phyloP scores from a whole-genome alignment of 371 early-diverging fungal genomes.

The Mucor ambiguus region DNA sequence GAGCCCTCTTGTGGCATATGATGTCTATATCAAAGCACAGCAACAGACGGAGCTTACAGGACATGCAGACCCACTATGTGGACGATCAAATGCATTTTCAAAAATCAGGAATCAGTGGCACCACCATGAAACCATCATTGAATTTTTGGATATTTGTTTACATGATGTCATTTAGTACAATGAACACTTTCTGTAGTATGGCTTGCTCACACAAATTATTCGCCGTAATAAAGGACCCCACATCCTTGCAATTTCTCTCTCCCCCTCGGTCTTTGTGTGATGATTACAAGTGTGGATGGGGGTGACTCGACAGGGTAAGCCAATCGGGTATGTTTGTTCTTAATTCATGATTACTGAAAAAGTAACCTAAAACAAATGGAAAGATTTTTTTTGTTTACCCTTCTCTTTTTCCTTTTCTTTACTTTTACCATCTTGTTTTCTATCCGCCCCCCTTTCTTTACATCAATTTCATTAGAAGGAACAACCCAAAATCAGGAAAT shows the following conservation, averaged over 20 bases:
- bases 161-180: not conserved
- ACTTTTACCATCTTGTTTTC: not conserved
- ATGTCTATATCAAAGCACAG: not conserved
- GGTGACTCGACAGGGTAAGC: not conserved
- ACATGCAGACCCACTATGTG: not conserved
- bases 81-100: not conserved
- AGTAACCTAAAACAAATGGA: slow-evolving; percentile 8
- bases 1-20: not conserved
- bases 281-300: not conserved
- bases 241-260: not conserved
- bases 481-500: not conserved
- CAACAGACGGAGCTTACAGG: too few relatives aligned
- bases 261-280: not conserved
- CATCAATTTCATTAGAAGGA: not conserved
- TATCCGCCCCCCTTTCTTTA: not conserved
- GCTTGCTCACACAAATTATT: not conserved
- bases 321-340: slow-evolving; percentile 4
- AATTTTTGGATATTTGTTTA: too few relatives aligned
- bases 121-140: not conserved
- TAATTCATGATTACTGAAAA: slow-evolving; percentile 5
- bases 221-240: not conserved
- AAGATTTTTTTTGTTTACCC: slow-evolving; percentile 9
- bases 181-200: not conserved
- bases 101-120: not conserved
- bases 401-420: not conserved